phyloP scores from a whole-genome alignment of 2,329 filamentous ascomycete genomes.

The Fusarium avenaceum region DNA sequence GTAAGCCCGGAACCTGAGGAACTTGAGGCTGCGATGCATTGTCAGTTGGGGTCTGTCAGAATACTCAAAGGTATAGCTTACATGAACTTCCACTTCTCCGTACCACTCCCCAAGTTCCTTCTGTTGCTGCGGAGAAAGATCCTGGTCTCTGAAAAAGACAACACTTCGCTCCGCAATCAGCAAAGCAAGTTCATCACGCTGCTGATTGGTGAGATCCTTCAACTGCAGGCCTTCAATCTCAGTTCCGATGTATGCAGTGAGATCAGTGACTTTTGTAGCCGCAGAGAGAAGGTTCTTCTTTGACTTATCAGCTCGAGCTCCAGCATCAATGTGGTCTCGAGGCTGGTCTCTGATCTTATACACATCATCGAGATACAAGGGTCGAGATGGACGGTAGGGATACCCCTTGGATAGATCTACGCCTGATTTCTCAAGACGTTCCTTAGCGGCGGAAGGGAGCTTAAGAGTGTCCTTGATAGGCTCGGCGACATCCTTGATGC shows the following conservation, averaged over 20 bases:
- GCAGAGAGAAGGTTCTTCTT: slow-evolving; percentile 72
- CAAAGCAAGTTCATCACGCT: slow-evolving; percentile 72
- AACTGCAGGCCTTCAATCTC: slow-evolving; percentile 74
- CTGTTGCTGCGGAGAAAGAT: slow-evolving; percentile 72
- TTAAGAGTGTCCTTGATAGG: slow-evolving; percentile 74
- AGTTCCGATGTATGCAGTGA: slow-evolving; percentile 73
- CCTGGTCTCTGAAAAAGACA: slow-evolving; percentile 76
- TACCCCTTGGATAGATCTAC: slow-evolving; percentile 79
- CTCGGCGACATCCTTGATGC: slow-evolving; percentile 73
- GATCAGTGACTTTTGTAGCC: slow-evolving; percentile 72
- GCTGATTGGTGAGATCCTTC: slow-evolving; percentile 70
- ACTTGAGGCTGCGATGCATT: slow-evolving; percentile 70
- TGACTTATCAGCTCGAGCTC: slow-evolving; percentile 73
- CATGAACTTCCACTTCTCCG: slow-evolving; percentile 77
- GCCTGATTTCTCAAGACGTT: slow-evolving; percentile 75
- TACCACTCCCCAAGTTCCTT: slow-evolving; percentile 73
- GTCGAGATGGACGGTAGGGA: slow-evolving; percentile 76
- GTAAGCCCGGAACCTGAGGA: slow-evolving; percentile 76
- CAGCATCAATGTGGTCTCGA: slow-evolving; percentile 71
- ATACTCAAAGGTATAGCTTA: slow-evolving; percentile 56
- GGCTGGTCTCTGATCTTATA: slow-evolving; percentile 71
- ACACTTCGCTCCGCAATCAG: slow-evolving; percentile 74
- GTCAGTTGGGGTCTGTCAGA: rapidly evolving
- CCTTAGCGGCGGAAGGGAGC: slow-evolving; percentile 69
- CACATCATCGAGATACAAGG: slow-evolving; percentile 78